These are phyloP conservation scores for Lentinula guzmanii DNA, from an alignment of 768 basidiomycete species.

Conservation along the genomic window DNA sequence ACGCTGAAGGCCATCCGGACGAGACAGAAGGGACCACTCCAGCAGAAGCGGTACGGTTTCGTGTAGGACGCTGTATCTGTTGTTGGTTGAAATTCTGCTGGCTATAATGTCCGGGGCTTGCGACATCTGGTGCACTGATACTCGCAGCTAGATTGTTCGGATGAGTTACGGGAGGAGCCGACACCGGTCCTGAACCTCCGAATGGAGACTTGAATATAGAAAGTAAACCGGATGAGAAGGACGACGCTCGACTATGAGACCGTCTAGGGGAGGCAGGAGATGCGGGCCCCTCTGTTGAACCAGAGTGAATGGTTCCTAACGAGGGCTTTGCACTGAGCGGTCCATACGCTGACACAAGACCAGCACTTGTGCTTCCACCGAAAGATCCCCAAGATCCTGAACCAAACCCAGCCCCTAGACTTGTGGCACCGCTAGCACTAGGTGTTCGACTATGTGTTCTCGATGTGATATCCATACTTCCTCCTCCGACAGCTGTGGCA, in stretches of 20 bases:
- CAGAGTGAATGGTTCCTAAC: conserved; percentile 1
- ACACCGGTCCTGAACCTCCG: neutral
- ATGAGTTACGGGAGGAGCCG: neutral
- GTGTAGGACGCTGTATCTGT: conserved; percentile 13
- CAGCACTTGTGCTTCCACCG: neutral
- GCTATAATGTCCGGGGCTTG: neutral
- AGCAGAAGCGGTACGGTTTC: conserved; percentile 9
- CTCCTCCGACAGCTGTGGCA: conserved; percentile 53
- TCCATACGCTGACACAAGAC: conserved; percentile 9
- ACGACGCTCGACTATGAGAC: conserved; percentile 45
- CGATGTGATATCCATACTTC: conserved; percentile 65
- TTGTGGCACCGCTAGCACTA: neutral
- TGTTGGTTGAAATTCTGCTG: conserved; percentile 36
- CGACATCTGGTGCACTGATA: neutral
- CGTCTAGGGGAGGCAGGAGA: conserved; percentile 18
- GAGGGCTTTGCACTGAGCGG: conserved; percentile 10
- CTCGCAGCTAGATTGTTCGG: conserved; percentile 2
- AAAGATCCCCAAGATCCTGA: conserved; percentile 3
- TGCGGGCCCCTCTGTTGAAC: conserved; percentile 1
- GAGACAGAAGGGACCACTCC: conserved; percentile 10
- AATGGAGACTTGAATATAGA: conserved; percentile 12
- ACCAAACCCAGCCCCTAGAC: neutral
- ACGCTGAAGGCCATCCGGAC: conserved; percentile 9
- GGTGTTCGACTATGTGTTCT: conserved; percentile 5
- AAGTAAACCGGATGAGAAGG: conserved; percentile 45